A percentile compares a stretch with the other conserved stretches of the same genome.
Conservation (phyloP, 495 filamentous ascomycete species). For the Xanthoparmelia taractica region DNA sequence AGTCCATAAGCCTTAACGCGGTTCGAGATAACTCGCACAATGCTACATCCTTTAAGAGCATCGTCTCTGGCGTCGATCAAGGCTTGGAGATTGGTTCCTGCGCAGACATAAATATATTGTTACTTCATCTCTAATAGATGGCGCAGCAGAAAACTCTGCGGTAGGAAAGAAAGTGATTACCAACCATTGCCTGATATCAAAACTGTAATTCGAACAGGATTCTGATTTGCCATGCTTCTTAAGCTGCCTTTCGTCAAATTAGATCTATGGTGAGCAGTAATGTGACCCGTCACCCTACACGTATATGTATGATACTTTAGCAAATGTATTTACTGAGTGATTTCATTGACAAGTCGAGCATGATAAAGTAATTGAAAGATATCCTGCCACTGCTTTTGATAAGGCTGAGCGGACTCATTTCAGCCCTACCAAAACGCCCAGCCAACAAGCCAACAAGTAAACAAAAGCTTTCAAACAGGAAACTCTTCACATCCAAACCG, state of each 20-base stretch:
- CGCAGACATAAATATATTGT: too few species aligned
- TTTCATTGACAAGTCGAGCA: too few species aligned
- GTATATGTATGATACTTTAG: too few species aligned
- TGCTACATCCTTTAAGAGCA: neutral
- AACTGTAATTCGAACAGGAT: neutral
- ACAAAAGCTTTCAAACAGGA: neutral
- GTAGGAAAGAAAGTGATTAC: too few species aligned
- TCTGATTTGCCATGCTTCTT: neutral
- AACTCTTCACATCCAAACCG: neutral
- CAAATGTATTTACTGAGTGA: too few species aligned
- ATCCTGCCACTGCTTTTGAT: neutral
- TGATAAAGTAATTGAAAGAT: too few species aligned
- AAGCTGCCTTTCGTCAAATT: neutral
- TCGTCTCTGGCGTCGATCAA: neutral
- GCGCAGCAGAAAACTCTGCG: too few species aligned
- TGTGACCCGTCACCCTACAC: too few species aligned
- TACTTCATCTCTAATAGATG: too few species aligned
- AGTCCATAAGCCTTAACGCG: neutral
- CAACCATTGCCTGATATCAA: too few species aligned
- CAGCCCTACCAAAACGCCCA: neutral
- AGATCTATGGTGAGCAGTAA: too few species aligned
- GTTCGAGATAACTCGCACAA: neutral
- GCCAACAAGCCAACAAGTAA: neutral
- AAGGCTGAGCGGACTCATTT: neutral
- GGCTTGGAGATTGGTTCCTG: neutral